Base-by-base conservation (phyloP, 139 green algal species). In the Volvox africanus region DNA sequence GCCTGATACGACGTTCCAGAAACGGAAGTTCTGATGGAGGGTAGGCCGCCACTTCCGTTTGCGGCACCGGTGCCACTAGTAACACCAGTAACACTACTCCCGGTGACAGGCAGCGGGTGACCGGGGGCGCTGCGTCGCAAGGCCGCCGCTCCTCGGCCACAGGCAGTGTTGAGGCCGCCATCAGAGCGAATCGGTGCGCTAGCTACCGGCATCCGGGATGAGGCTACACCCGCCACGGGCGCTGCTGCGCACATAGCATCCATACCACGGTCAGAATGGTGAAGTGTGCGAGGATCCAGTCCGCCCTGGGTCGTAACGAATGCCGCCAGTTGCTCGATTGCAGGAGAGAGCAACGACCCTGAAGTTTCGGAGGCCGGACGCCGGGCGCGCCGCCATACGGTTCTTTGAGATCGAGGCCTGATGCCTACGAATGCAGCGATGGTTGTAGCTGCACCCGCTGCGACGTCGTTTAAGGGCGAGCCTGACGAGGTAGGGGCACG, bases 261-360 rank as follows among this genome's bases (percentile, higher is more conserved):
- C 30, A 0, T 65, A 37, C 26, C 67, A 37, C 83, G 36, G 26
- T 88, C 83, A 21, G 44, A 21, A 0, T 37, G 67, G 33, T 62
- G 83, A 1, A 68, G 80, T 26, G 35, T 33, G n/a, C 83, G 83
- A 24, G 79, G 35, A 17, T 80, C 83, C 67, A 80, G 26, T 22
- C 35, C 67, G 24, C 62, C 82, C 28, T 65, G 21, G 20, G 21
- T 9, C 33, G 82, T 65, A 33, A 88, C 82, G 30, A 88, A 11
- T 9, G 82, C 82, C 33, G 82, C 82, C 82, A 88, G 62, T 65
- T 88, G 82, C 82, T 79, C 82, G 33, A 88, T 26, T 17, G 82
- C 62, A 11, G 65, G 33, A 36, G 62, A 35, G 24, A 89, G 13
- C 17, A 67, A 35, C 35, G 36, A 67, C 36, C 36, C 37, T 37